Percentiles rank a stretch among this genome's conserved stretches.
These are phyloP conservation scores for Pichia sp. DNA, from an alignment of 1,139 yeast genomes.

Conservation along the genomic window DNA sequence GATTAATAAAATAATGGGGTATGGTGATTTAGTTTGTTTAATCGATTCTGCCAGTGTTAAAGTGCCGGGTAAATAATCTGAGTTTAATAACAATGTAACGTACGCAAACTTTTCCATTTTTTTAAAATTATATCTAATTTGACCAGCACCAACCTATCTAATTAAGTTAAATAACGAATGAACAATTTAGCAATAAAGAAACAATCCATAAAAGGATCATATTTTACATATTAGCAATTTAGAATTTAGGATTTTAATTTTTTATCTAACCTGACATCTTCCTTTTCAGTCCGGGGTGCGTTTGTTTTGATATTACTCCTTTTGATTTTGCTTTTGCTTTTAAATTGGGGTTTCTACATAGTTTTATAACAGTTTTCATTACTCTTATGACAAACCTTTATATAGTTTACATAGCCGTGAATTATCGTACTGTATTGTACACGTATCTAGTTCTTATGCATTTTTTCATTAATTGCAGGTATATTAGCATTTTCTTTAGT, in stretches of 20 bases:
- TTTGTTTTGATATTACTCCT: background rate
- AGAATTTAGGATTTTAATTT: background rate
- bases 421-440: background rate
- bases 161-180: no score
- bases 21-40: slow-evolving; percentile 8
- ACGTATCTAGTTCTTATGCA: background rate
- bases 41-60: slow-evolving; percentile 51
- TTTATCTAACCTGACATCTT: background rate
- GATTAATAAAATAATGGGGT: slow-evolving; percentile 22
- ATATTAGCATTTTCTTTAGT: background rate
- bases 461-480: background rate
- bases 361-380: background rate
- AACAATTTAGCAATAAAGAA: background rate
- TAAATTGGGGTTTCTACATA: background rate
- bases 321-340: background rate
- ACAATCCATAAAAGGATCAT: background rate
- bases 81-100: slow-evolving; percentile 60
- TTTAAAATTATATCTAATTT: background rate
- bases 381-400: background rate
- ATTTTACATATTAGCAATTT: background rate
- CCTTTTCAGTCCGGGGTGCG: background rate
- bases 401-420: background rate
- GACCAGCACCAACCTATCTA: background rate
- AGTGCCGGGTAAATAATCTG: slow-evolving; percentile 71
- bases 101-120: slow-evolving; percentile 37